Percentiles rank a stretch among this genome's conserved stretches.
These are phyloP conservation scores for Anisodus tanguticus DNA, from an alignment of 257 asterid genomes.

Conservation along the genomic window DNA sequence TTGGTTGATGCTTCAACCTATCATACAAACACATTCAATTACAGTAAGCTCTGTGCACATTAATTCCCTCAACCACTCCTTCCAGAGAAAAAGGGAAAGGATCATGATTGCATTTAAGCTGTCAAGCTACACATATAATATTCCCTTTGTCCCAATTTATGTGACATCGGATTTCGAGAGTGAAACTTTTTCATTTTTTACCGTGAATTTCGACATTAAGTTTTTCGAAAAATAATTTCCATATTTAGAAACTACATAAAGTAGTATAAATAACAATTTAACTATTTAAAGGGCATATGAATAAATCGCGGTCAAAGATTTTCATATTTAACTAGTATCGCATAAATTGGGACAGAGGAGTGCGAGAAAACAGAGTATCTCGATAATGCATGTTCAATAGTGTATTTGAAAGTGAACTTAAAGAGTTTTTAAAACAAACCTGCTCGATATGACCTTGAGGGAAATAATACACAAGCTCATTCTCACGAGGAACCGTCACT, in stretches of 20 bases:
- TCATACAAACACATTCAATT: constrained; percentile 30
- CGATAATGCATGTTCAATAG: constrained; percentile 24
- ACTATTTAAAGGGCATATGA: too few relatives aligned
- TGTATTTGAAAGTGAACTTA: not conserved
- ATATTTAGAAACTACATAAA: too few relatives aligned
- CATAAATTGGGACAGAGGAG: too few relatives aligned
- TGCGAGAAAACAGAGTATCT: not conserved
- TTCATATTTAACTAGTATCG: too few relatives aligned
- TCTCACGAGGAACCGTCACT: constrained; percentile 83
- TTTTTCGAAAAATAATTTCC: too few relatives aligned
- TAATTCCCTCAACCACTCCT: not conserved
- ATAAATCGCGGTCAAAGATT: too few relatives aligned
- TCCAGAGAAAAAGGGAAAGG: not conserved
- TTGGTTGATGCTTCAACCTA: constrained; percentile 98
- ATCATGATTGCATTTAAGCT: not conserved
- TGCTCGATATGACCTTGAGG: constrained; percentile 99
- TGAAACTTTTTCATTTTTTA: too few relatives aligned
- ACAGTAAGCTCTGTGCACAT: not conserved
- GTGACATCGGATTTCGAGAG: too few relatives aligned
- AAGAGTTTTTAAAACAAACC: constrained; percentile 45
- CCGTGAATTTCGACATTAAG: too few relatives aligned
- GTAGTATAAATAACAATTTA: too few relatives aligned
- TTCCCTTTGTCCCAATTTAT: too few relatives aligned
- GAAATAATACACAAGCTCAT: constrained; percentile 83
- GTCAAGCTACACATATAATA: not conserved